Conservation (phyloP, 2,329 filamentous ascomycete species). For the Aspergillus fumigatus region DNA sequence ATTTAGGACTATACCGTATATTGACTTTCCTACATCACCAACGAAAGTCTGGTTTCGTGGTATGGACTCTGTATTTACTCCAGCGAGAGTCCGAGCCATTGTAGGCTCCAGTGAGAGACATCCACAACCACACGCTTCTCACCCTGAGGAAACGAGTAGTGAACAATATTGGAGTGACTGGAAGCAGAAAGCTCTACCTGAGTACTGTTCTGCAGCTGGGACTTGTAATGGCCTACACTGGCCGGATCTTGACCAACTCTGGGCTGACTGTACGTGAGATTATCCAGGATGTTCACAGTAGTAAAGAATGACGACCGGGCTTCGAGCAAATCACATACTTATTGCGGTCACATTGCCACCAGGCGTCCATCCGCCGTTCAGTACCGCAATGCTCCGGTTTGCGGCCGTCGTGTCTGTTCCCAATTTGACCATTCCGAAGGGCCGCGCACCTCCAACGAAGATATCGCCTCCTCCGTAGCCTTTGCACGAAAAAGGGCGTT, state of each 20-base stretch:
- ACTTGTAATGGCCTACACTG: conserved; percentile 60
- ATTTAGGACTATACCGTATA: conserved; percentile 45
- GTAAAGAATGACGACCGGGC: neutral
- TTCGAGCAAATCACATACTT: conserved; percentile 12
- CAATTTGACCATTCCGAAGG: conserved; percentile 43
- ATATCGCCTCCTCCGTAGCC: conserved; percentile 41
- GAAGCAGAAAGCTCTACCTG: conserved; percentile 62
- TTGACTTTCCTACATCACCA: conserved; percentile 53
- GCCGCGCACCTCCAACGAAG: conserved; percentile 41
- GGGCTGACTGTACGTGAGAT: conserved; percentile 48
- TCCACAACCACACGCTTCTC: conserved; percentile 61
- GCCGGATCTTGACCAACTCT: conserved; percentile 56
- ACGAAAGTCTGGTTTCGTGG: conserved; percentile 48
- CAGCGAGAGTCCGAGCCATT: conserved; percentile 35
- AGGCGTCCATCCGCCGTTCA: conserved; percentile 43
- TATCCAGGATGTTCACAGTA: conserved; percentile 37
- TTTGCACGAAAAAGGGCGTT: conserved; percentile 40
- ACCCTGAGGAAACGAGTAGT: conserved; percentile 55
- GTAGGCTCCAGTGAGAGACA: conserved; percentile 46
- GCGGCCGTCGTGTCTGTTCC: conserved; percentile 38
- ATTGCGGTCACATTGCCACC: conserved; percentile 51
- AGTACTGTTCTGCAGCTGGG: conserved; percentile 55
- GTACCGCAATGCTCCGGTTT: conserved; percentile 31
- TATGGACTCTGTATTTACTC: conserved; percentile 32
- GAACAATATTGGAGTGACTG: conserved; percentile 60